A percentile compares a stretch with the other conserved stretches of the same genome.
Evolutionary conservation across 2,329 filamentous ascomycete species (phyloP).

Genomic region (Aspergillus fructus): DNA sequence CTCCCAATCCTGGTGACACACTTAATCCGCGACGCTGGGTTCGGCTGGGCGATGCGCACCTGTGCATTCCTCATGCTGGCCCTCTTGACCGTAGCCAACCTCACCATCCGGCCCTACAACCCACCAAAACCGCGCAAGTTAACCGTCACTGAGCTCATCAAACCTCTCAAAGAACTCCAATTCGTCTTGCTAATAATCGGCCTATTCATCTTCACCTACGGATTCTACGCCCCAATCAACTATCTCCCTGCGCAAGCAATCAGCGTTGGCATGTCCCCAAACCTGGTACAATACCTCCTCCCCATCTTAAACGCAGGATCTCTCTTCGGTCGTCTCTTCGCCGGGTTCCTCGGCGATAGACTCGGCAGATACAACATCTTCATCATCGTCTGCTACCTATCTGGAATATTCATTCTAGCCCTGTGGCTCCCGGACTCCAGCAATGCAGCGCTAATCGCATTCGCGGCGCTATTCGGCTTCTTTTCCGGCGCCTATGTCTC

Average conservation of each 20-base stretch:
- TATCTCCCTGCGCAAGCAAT: slow-evolving; percentile 20
- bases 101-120: slow-evolving; percentile 50
- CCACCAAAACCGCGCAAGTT: slow-evolving; percentile 21
- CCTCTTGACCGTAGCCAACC: slow-evolving; percentile 51
- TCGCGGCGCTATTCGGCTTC: slow-evolving; percentile 65
- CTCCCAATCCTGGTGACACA: slow-evolving; percentile 58
- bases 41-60: slow-evolving; percentile 55
- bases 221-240: slow-evolving; percentile 29
- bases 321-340: slow-evolving; percentile 20
- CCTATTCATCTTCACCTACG: slow-evolving; percentile 28
- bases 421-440: slow-evolving; percentile 36
- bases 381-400: slow-evolving; percentile 7
- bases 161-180: slow-evolving; percentile 25
- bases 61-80: slow-evolving; percentile 59
- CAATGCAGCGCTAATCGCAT: slow-evolving; percentile 60
- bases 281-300: slow-evolving; percentile 19
- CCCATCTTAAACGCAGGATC: slow-evolving; percentile 21
- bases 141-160: slow-evolving; percentile 4
- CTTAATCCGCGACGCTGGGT: slow-evolving; percentile 51
- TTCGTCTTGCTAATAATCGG: slow-evolving; percentile 23
- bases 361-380: slow-evolving; percentile 23
- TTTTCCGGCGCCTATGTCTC: slow-evolving; percentile 63
- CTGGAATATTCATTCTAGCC: slow-evolving; percentile 17
- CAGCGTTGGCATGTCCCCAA: slow-evolving; percentile 8
- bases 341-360: slow-evolving; percentile 16